Conservation (phyloP, 352 stramenopile genomes). For the Pythium brachiatum region DNA sequence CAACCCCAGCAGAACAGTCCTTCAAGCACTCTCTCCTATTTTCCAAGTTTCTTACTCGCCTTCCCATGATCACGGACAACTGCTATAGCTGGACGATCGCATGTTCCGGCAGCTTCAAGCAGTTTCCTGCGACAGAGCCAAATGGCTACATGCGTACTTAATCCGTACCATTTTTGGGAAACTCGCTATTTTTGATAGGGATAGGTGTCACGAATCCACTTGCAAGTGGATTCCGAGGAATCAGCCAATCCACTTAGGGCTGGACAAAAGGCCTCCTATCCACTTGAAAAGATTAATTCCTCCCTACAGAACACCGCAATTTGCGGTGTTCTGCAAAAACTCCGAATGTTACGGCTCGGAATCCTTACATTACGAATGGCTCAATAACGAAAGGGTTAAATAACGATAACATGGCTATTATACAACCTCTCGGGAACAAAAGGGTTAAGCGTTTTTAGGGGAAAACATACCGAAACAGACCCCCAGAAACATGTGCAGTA, state of each 20-base stretch:
- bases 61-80: neutral
- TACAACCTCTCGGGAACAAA: no score
- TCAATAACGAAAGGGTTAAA: no score
- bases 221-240: slow-evolving; percentile 5
- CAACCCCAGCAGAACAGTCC: no score
- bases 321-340: no score
- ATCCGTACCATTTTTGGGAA: neutral
- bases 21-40: no score
- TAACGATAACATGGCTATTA: no score
- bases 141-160: neutral
- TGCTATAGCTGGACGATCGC: neutral
- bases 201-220: neutral
- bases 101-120: neutral
- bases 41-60: neutral
- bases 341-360: no score
- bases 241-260: slow-evolving; percentile 1
- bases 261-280: neutral
- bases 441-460: no score
- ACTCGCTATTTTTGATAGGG: neutral
- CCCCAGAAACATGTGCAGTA: no score
- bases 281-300: slow-evolving; percentile 11
- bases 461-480: no score
- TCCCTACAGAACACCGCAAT: no score
- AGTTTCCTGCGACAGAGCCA: neutral
- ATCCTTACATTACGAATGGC: no score